Evolutionary conservation across 306 rosid species (phyloP), one percentile per base, ranked within the genome.

Genomic region (Glycyrrhiza uralensis): DNA sequence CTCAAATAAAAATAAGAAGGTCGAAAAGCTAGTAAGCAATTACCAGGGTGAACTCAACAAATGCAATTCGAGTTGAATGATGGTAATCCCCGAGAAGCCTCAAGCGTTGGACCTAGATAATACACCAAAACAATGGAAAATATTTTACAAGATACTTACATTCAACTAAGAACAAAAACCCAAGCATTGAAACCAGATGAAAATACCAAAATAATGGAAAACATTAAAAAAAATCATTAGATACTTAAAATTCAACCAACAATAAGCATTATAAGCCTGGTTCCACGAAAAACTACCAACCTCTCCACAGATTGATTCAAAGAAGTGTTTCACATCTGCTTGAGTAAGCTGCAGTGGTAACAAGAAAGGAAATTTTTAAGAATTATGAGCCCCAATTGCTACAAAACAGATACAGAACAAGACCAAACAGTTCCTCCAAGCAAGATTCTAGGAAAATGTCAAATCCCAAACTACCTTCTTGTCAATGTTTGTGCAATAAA

Each of bases 61-160:
- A 94, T 2, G 96, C 95, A 79, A 94, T 94, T 19, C 96, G 96
- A 74, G 99, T 94, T 47, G 97, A 91, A 77, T 94, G 99, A 66
- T 94, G 99, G 70, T 89, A 88, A 74, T 94, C 99, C 44, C 99
- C 99, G 39, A 94, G 97, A 38, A 94, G 91, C 97, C 97, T 87
- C 88, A 94, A 60, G 59, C 96, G 95, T 42, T 86, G 97, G 75
- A 94, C 99, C 99, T 94, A 54, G 24, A 84, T 61, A 39, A 66
- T 29, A 59, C 54, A 58, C 2, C 50, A 66, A 81, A 58, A 56
- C 36, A 70, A 42, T 33, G 35, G 74, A 77, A 72, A 47, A 33
- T 2, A 45, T 50, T 58, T 56, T 61, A 78, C 36, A 50, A 14
- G 22, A 51, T 32, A 42, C 15, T 72, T 65, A 41, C 78, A 60